phyloP scores from a whole-genome alignment of 345 rosid genomes.

The Heritiera littoralis region DNA sequence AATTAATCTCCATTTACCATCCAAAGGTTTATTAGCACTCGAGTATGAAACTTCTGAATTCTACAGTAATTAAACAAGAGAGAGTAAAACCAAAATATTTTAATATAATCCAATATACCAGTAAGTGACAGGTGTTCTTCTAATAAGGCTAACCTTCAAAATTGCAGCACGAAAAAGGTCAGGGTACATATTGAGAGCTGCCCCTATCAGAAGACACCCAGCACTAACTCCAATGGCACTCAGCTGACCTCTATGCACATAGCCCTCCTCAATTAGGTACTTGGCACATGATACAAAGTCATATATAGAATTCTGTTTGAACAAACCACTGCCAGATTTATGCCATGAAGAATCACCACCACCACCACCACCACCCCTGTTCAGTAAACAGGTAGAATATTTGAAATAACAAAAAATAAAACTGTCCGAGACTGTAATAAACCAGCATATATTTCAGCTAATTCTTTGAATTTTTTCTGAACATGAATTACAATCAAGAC shows the following conservation, averaged over 20 bases:
- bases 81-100: not conserved
- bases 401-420: not conserved
- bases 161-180: conserved; percentile 67
- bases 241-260: conserved; percentile 58
- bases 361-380: conserved; percentile 66
- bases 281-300: conserved; percentile 67
- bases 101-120: not conserved
- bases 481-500: not conserved
- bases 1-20: no score
- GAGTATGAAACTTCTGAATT: no score
- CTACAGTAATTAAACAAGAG: not conserved
- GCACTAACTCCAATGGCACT: conserved; percentile 78
- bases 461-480: not conserved
- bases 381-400: conserved; percentile 10
- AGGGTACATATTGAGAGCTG: conserved; percentile 67
- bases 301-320: conserved; percentile 66
- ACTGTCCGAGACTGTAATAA: not conserved
- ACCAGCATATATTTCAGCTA: not conserved
- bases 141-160: conserved; percentile 56
- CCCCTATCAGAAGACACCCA: conserved; percentile 77
- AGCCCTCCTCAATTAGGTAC: conserved; percentile 63
- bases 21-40: not conserved
- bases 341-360: conserved; percentile 68
- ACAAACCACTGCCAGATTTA: conserved; percentile 60
- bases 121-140: conserved; percentile 11